These are phyloP conservation scores for Lecanicillium sp. DNA, from an alignment of 2,329 filamentous ascomycete genomes.

Conservation along the genomic window DNA sequence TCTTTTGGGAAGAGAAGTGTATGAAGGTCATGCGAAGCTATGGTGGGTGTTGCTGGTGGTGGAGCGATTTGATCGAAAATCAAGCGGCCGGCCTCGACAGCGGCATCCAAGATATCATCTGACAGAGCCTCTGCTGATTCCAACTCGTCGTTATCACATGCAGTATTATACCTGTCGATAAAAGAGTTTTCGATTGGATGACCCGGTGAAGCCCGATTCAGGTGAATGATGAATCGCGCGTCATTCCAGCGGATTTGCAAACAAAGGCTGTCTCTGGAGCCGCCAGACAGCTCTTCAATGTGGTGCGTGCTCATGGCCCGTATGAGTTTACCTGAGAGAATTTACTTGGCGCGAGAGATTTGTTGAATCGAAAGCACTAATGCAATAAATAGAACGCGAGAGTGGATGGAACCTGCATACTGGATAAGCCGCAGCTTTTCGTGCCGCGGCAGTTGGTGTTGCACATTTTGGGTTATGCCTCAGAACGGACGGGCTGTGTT, in stretches of 20 bases:
- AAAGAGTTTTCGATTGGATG: constrained; percentile 11
- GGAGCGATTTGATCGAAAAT: constrained; percentile 11
- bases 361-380: no score
- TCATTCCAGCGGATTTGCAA: constrained; percentile 13
- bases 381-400: no score
- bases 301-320: constrained; percentile 12
- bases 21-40: constrained; percentile 8
- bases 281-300: neutral
- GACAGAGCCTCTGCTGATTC: constrained; percentile 9
- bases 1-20: constrained; percentile 12
- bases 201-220: constrained; percentile 7
- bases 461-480: no score
- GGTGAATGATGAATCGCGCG: constrained; percentile 10
- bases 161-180: constrained; percentile 12
- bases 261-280: constrained; percentile 4
- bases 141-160: constrained; percentile 7
- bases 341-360: no score
- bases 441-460: no score
- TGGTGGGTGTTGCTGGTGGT: constrained; percentile 7
- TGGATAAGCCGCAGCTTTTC: no score
- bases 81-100: constrained; percentile 9
- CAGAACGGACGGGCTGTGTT: no score
- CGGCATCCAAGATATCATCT: constrained; percentile 9
- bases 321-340: no score
- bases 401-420: no score